Evolutionary conservation across 331 rosid genomes (phyloP).

Genomic region (Acacia concinna): DNA sequence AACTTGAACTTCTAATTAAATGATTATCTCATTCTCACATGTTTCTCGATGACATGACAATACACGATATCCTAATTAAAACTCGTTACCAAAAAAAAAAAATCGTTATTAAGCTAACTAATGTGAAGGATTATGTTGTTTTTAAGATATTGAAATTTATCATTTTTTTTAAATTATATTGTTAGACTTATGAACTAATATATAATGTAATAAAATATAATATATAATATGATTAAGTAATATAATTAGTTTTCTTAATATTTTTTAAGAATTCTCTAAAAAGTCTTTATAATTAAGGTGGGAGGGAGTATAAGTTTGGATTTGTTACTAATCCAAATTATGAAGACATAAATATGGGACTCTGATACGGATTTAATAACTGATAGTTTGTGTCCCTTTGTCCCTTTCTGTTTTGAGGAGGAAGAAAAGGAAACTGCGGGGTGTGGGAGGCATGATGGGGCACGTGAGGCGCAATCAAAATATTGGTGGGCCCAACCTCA

Average conservation of each 20-base stretch:
- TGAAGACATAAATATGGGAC: not conserved
- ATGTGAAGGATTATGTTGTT: too few relatives aligned
- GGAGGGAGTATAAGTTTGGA: too few relatives aligned
- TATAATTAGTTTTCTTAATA: too few relatives aligned
- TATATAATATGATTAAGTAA: too few relatives aligned
- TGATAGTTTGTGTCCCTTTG: not conserved
- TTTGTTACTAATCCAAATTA: not conserved
- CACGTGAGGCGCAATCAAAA: constrained; percentile 39
- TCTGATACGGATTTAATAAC: not conserved
- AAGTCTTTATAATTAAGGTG: too few relatives aligned
- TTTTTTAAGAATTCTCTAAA: too few relatives aligned
- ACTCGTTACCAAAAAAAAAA: too few relatives aligned
- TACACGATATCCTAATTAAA: not conserved
- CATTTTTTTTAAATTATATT: too few relatives aligned
- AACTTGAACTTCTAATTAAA: not conserved
- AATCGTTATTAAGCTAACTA: too few relatives aligned
- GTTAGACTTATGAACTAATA: too few relatives aligned
- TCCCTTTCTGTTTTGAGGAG: not conserved
- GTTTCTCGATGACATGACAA: not conserved
- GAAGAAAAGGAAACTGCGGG: constrained; percentile 2
- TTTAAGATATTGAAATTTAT: too few relatives aligned
- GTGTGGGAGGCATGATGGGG: not conserved
- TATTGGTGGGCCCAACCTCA: constrained; percentile 27
- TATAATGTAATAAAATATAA: too few relatives aligned
- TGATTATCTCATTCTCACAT: not conserved